Percentiles rank a stretch among this genome's conserved stretches.
Conservation (phyloP, 345 rosid genomes). For the Citrus sinensis region DNA sequence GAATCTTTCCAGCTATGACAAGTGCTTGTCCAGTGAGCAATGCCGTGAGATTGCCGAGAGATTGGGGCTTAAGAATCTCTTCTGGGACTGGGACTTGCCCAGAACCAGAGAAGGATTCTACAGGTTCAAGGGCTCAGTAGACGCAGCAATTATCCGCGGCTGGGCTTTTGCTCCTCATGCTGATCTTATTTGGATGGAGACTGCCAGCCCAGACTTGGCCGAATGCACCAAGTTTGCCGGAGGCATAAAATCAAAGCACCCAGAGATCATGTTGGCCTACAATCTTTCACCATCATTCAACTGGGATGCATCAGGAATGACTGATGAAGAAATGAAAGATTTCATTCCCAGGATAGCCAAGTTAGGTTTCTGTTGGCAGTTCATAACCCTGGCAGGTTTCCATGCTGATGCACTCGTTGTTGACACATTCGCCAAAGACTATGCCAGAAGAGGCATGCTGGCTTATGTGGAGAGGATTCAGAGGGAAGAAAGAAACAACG, state of each 20-base stretch:
- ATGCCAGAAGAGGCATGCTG: constrained; percentile 79
- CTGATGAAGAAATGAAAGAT: constrained; percentile 71
- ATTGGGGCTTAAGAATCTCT: constrained; percentile 69
- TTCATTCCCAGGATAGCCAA: constrained; percentile 82
- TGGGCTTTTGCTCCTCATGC: constrained; percentile 86
- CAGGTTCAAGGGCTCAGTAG: constrained; percentile 81
- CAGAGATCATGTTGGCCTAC: constrained; percentile 85
- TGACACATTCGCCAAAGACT: constrained; percentile 83
- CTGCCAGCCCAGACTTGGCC: constrained; percentile 69
- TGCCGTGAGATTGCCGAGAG: constrained; percentile 66
- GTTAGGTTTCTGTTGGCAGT: constrained; percentile 93
- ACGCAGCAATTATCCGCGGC: constrained; percentile 81
- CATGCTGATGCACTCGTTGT: constrained; percentile 87
- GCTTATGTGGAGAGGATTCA: constrained; percentile 97
- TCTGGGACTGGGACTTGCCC: constrained; percentile 98
- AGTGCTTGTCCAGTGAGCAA: constrained; percentile 67
- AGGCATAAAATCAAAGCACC: constrained; percentile 65
- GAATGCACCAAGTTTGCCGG: constrained; percentile 76
- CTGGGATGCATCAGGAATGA: constrained; percentile 97
- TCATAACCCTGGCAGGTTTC: constrained; percentile 91
- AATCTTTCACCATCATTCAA: constrained; percentile 94
- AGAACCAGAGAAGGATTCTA: constrained; percentile 96
- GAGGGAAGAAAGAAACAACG: constrained; percentile 91
- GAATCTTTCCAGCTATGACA: constrained; percentile 58
- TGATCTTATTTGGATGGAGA: constrained; percentile 95